Percentiles rank a stretch among this genome's conserved stretches.
phyloP scores from a whole-genome alignment of 352 stramenopile genomes.

The Phytopythium kandeliae region DNA sequence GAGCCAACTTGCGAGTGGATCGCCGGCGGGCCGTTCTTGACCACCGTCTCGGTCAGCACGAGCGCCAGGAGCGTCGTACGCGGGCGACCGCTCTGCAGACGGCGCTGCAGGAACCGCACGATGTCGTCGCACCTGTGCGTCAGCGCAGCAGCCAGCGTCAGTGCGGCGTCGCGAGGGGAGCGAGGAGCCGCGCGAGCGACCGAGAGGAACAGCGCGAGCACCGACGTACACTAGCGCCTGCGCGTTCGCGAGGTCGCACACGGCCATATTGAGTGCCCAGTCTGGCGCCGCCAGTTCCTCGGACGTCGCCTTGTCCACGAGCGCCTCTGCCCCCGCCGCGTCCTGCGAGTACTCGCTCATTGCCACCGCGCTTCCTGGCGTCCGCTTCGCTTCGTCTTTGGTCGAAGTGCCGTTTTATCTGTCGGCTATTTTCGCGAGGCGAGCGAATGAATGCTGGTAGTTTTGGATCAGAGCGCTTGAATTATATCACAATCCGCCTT shows the following conservation, averaged over 20 bases:
- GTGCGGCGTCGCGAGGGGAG: too few relatives aligned
- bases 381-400: too few relatives aligned
- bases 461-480: too few relatives aligned
- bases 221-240: slow-evolving; percentile 33
- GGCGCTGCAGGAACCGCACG: slow-evolving; percentile 47
- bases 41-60: slow-evolving; percentile 60
- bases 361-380: too few relatives aligned
- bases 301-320: slow-evolving; percentile 58
- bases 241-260: slow-evolving; percentile 66
- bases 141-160: neutral
- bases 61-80: slow-evolving; percentile 48
- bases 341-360: slow-evolving; percentile 45
- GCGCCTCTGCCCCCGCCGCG: slow-evolving; percentile 26
- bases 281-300: slow-evolving; percentile 40
- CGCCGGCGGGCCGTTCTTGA: slow-evolving; percentile 68
- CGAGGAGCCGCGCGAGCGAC: neutral
- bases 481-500: too few relatives aligned
- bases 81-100: slow-evolving; percentile 43
- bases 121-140: slow-evolving; percentile 45
- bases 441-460: too few relatives aligned
- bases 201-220: neutral
- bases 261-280: slow-evolving; percentile 67
- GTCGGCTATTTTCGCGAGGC: too few relatives aligned
- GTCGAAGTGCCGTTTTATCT: too few relatives aligned
- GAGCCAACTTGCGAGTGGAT: slow-evolving; percentile 55